Evolutionary conservation across 139 green algal genomes (phyloP), one percentile per base, ranked within the genome.

Genomic region (Desmodesmus armatus): DNA sequence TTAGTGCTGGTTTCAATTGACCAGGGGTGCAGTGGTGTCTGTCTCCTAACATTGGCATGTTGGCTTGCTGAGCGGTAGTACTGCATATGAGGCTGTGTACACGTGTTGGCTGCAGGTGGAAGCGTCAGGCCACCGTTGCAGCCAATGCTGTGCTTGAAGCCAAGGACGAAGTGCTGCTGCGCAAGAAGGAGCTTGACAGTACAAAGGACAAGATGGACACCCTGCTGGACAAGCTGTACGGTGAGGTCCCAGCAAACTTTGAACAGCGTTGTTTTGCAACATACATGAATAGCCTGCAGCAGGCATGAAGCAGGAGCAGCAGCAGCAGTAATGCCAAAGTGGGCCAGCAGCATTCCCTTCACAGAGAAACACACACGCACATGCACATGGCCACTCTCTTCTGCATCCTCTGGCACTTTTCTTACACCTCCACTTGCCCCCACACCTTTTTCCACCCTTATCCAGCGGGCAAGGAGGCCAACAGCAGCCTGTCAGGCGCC

Each of bases 171-270:
- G 91, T 96, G 49, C 78, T 93, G 84, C 91, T 94, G 79, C 90
- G 93, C 58, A 94, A 94, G 88, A 78, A 82, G 5, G 93, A 96
- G 82, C 75, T 96, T 44, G 92, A 95, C 62, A 40, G 44, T n/a
- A 95, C 93, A 63, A 94, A 94, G 76, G 90, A 94, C 63, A 94
- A 93, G 69, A 95, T 96, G 92, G 92, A 96, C 86, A 80, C 73
- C 2, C 80, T 96, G 63, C 74, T 96, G 78, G 93, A 96, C 39
- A 94, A 93, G 78, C 88, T 96, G 40, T 91, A 93, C 77, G 80
- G 84, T 0, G 87, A 88, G 2, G 78, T 92, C 11, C 92, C 95
- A 73, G 85, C 84, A 0, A 91, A 91, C 41, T 85, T 95, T 13
- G 91, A 94, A 78, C 87, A 95, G 80, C 7, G 47, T 21, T 55